Percentiles rank a stretch among this genome's conserved stretches.
These are phyloP conservation scores for Zygosaccharomyces gambellarensis DNA, from an alignment of 805 yeast species.

Conservation along the genomic window DNA sequence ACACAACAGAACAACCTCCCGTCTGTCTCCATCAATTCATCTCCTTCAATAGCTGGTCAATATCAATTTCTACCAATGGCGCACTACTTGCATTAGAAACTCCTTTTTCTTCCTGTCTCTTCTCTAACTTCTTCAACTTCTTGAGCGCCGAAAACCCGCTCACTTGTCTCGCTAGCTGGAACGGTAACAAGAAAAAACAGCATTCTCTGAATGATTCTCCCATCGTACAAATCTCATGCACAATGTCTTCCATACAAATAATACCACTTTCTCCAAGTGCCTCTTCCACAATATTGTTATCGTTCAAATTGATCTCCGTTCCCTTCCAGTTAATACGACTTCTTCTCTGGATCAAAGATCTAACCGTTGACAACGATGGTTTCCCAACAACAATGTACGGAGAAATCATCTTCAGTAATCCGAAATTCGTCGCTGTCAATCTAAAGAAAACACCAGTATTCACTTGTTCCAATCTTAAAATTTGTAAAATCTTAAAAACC, in stretches of 20 bases:
- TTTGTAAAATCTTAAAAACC: constrained; percentile 52
- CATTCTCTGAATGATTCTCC: constrained; percentile 62
- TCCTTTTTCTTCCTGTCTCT: constrained; percentile 43
- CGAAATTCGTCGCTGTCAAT: constrained; percentile 52
- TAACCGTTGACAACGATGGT: constrained; percentile 68
- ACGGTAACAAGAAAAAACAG: constrained; percentile 62
- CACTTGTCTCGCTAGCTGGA: constrained; percentile 62
- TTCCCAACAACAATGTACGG: constrained; percentile 71
- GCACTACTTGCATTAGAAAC: constrained; percentile 60
- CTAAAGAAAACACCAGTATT: constrained; percentile 73
- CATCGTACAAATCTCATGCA: constrained; percentile 60
- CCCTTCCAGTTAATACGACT: constrained; percentile 46
- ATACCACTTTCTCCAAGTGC: constrained; percentile 62
- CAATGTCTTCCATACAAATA: constrained; percentile 75
- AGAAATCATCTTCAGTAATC: constrained; percentile 60
- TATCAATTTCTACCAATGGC: constrained; percentile 65
- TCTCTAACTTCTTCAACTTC: constrained; percentile 58
- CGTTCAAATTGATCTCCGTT: constrained; percentile 52
- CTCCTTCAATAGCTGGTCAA: constrained; percentile 60
- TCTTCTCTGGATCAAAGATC: constrained; percentile 73
- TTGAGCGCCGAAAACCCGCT: constrained; percentile 72
- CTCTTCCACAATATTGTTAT: constrained; percentile 72
- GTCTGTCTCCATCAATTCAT: constrained; percentile 43
- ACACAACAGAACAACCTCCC: no score
- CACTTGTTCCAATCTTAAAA: constrained; percentile 54